phyloP scores from a whole-genome alignment of 2,329 filamentous ascomycete species.

The Fusarium sp. region DNA sequence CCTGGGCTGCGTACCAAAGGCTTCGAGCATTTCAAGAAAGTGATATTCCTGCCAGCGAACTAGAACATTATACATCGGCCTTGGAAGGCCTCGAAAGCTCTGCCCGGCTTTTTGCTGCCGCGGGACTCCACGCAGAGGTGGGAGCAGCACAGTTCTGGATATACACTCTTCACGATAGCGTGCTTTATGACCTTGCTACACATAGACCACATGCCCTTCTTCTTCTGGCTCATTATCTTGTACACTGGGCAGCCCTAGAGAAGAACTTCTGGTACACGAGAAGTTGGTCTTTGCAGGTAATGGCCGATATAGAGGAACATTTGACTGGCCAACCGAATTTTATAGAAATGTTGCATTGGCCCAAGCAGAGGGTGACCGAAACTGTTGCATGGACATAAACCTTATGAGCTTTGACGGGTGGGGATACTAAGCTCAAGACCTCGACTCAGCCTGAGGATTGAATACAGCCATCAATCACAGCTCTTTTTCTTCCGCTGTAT shows the following conservation, averaged over 20 bases:
- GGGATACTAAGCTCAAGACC: background rate
- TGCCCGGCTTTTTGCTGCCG: constrained; percentile 38
- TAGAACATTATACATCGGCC: constrained; percentile 38
- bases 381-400: constrained; percentile 14
- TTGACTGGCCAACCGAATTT: constrained; percentile 37
- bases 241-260: constrained; percentile 46
- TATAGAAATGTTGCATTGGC: constrained; percentile 43
- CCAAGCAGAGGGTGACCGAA: constrained; percentile 38
- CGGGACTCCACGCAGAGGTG: constrained; percentile 44
- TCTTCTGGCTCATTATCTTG: constrained; percentile 46
- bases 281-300: constrained; percentile 45
- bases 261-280: constrained; percentile 47
- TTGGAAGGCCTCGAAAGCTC: constrained; percentile 37
- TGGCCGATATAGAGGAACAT: constrained; percentile 40
- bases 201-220: constrained; percentile 46
- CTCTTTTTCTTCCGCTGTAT: constrained; percentile 52
- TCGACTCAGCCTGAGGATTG: background rate
- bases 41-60: constrained; percentile 37
- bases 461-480: constrained; percentile 43
- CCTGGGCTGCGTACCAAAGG: constrained; percentile 37
- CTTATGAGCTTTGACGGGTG: background rate
- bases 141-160: constrained; percentile 46
- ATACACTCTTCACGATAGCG: constrained; percentile 45
- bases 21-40: constrained; percentile 43
- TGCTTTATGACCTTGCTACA: constrained; percentile 47